Percentiles rank a stretch among this genome's conserved stretches.
Evolutionary conservation across 1,284 basidiomycete genomes (phyloP).

Genomic region (Wallemia mellicola): DNA sequence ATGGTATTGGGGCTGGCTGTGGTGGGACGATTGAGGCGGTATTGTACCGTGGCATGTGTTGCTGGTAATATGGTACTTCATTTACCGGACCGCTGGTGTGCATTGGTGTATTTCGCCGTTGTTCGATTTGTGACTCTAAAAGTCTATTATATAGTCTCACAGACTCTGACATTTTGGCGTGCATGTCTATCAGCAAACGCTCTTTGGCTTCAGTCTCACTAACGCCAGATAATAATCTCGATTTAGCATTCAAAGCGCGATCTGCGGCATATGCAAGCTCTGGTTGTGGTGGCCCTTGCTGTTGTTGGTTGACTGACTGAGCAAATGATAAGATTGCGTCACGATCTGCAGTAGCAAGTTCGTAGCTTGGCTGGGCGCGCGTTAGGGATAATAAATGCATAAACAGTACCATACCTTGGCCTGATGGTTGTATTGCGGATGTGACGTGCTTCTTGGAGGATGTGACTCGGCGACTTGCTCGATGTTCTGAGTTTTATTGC

Average conservation of each 20-base stretch:
- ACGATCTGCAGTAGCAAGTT: constrained; percentile 43
- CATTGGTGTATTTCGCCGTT: constrained; percentile 14
- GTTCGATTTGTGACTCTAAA: constrained; percentile 49
- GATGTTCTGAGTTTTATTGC: constrained; percentile 42
- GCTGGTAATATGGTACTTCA: constrained; percentile 5
- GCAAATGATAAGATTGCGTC: constrained; percentile 65
- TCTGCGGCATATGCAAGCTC: constrained; percentile 30
- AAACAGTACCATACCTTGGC: too few relatives aligned
- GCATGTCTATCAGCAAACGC: constrained; percentile 60
- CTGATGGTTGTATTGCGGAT: too few relatives aligned
- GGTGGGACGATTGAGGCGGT: constrained; percentile 6
- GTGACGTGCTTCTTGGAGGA: constrained; percentile 17
- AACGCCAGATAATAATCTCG: constrained; percentile 35
- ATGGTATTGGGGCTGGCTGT: constrained; percentile 2
- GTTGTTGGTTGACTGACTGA: constrained; percentile 57
- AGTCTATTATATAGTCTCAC: constrained; percentile 68
- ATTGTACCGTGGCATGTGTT: background rate
- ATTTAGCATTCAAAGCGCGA: constrained; percentile 42
- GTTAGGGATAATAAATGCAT: too few relatives aligned
- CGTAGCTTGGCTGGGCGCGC: constrained; percentile 33
- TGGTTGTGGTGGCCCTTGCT: constrained; percentile 45
- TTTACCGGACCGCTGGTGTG: constrained; percentile 6
- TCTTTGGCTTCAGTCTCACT: constrained; percentile 70
- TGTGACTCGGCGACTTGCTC: constrained; percentile 24
- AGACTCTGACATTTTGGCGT: constrained; percentile 67